Conservation (phyloP, 192 early-diverging fungal species). For the Dissophora globulifera region DNA sequence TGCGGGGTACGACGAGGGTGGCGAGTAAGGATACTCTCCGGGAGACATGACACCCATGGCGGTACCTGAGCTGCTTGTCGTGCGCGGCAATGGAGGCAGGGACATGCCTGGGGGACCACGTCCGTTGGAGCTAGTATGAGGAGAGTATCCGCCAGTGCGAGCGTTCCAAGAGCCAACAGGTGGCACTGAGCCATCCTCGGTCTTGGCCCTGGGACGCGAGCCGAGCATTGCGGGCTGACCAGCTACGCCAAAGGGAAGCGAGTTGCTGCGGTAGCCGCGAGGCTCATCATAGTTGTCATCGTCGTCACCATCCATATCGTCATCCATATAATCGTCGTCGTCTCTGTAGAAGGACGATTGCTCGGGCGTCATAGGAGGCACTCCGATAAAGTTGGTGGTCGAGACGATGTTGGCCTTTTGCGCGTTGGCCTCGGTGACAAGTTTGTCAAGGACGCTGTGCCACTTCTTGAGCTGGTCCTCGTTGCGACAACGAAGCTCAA, state of each 20-base stretch:
- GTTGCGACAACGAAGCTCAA: slow-evolving; percentile 89
- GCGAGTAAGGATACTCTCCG: slow-evolving; percentile 59
- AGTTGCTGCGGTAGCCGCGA: slow-evolving; percentile 51
- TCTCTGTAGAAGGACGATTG: slow-evolving; percentile 56
- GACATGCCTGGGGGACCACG: slow-evolving; percentile 50
- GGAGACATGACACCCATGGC: slow-evolving; percentile 49
- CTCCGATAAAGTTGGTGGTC: slow-evolving; percentile 45
- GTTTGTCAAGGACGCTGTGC: slow-evolving; percentile 80
- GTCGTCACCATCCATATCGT: slow-evolving; percentile 54
- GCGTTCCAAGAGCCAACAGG: slow-evolving; percentile 43
- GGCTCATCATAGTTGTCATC: slow-evolving; percentile 43
- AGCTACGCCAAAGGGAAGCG: slow-evolving; percentile 51
- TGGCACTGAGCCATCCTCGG: slow-evolving; percentile 44
- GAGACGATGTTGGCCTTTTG: slow-evolving; percentile 46
- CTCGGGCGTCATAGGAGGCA: slow-evolving; percentile 28
- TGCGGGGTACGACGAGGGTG: slow-evolving; percentile 66
- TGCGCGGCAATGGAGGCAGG: slow-evolving; percentile 49
- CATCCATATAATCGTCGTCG: slow-evolving; percentile 61
- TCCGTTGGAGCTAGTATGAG: slow-evolving; percentile 24
- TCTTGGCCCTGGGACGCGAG: slow-evolving; percentile 47
- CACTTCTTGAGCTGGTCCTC: slow-evolving; percentile 94
- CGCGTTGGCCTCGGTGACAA: slow-evolving; percentile 66
- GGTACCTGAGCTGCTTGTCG: slow-evolving; percentile 36
- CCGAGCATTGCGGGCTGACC: slow-evolving; percentile 42
- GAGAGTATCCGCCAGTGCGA: slow-evolving; percentile 30